Percentiles rank a stretch among this genome's conserved stretches.
phyloP scores from a whole-genome alignment of 768 basidiomycete genomes.

The Lentinus brumalis region DNA sequence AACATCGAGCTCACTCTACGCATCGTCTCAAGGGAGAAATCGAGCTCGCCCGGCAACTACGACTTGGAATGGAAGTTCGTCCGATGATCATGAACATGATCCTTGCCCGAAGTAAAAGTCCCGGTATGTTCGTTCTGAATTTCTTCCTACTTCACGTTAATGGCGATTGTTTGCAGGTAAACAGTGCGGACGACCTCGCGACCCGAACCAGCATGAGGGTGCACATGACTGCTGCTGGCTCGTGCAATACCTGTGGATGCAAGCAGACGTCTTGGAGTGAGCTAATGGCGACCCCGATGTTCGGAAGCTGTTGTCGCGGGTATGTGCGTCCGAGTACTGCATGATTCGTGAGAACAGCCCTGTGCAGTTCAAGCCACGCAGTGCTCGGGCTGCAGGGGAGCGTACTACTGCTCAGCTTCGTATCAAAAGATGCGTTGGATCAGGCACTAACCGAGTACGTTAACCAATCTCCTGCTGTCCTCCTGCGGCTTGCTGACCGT shows the following conservation, averaged over 20 bases:
- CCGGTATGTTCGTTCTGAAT: slow-evolving; percentile 30
- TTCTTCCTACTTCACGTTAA: background rate
- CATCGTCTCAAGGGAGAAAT: slow-evolving; percentile 41
- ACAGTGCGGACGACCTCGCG: slow-evolving; percentile 30
- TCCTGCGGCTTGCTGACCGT: too few relatives aligned
- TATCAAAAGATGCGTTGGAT: slow-evolving; percentile 35
- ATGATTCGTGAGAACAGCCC: slow-evolving; percentile 32
- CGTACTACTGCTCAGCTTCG: slow-evolving; percentile 27
- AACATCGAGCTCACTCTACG: slow-evolving; percentile 43
- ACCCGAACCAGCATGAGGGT: slow-evolving; percentile 40
- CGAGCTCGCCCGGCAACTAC: slow-evolving; percentile 38
- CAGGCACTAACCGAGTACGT: slow-evolving; percentile 26
- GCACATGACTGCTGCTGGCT: slow-evolving; percentile 49
- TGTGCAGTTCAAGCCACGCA: slow-evolving; percentile 42
- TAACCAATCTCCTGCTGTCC: too few relatives aligned
- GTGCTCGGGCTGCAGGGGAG: slow-evolving; percentile 38
- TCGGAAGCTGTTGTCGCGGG: slow-evolving; percentile 32
- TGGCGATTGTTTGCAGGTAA: slow-evolving; percentile 22
- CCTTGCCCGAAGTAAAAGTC: slow-evolving; percentile 36
- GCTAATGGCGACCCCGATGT: slow-evolving; percentile 35
- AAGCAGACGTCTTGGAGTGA: slow-evolving; percentile 44
- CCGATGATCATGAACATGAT: slow-evolving; percentile 42
- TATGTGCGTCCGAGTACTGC: slow-evolving; percentile 39
- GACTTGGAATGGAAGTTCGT: slow-evolving; percentile 35
- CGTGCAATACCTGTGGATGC: slow-evolving; percentile 45